Percentiles rank a stretch among this genome's conserved stretches.
These are phyloP conservation scores for Kwoniella shandongensis DNA, from an alignment of 768 basidiomycete genomes.

Conservation along the genomic window DNA sequence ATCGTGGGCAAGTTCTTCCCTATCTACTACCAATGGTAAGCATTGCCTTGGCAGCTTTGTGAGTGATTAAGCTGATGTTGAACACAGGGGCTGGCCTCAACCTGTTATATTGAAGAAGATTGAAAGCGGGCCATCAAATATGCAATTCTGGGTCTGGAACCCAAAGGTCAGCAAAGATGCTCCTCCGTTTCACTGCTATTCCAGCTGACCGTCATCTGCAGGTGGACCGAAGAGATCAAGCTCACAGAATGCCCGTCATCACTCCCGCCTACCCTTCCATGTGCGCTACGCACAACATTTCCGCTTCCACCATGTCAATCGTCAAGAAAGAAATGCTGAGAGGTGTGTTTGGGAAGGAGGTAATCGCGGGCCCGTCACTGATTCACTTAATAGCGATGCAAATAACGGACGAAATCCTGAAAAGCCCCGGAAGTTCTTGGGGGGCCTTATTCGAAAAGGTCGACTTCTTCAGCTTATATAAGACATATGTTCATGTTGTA, in stretches of 20 bases:
- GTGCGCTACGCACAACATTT: conserved; percentile 99
- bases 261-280: conserved; percentile 98
- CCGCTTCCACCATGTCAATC: conserved; percentile 89
- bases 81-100: conserved; percentile 88
- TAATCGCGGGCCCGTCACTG: background rate
- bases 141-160: conserved; percentile 84
- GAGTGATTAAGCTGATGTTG: conserved; percentile 9
- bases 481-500: conserved; percentile 93
- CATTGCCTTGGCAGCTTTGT: conserved; percentile 12
- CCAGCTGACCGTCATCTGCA: conserved; percentile 6
- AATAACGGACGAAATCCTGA: conserved; percentile 88
- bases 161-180: conserved; percentile 66
- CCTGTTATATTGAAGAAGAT: conserved; percentile 97
- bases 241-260: conserved; percentile 99
- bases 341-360: conserved; percentile 58
- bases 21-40: conserved; percentile 95
- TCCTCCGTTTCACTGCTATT: too few species aligned
- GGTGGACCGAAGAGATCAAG: conserved; percentile 50
- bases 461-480: conserved; percentile 96
- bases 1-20: conserved; percentile 98
- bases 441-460: conserved; percentile 91
- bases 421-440: conserved; percentile 74
- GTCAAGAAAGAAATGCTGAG: conserved; percentile 94
- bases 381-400: conserved; percentile 63
- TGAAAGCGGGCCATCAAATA: conserved; percentile 87